phyloP scores from a whole-genome alignment of 2,329 filamentous ascomycete species.

The Dactylellina parvicollis region DNA sequence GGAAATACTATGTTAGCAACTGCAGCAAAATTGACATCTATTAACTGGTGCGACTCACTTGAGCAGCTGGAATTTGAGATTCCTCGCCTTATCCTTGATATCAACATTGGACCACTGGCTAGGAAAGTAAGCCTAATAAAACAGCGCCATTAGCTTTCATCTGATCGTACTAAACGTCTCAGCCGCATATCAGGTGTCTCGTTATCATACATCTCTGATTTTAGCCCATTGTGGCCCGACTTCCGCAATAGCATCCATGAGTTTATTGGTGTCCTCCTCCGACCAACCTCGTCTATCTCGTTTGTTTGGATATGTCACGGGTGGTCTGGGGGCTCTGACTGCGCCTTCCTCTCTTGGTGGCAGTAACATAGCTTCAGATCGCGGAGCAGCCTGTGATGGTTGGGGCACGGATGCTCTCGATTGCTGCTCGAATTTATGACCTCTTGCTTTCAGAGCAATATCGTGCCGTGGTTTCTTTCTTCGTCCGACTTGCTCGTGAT shows the following conservation, averaged over 20 bases:
- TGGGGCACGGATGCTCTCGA: conserved; percentile 1
- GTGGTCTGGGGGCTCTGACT: background rate
- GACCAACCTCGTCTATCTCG: background rate
- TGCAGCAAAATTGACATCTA: background rate
- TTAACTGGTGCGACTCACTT: conserved; percentile 12
- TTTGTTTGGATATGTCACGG: background rate
- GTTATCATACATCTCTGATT: conserved; percentile 29
- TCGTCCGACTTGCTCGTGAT: background rate
- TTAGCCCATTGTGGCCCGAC: conserved; percentile 14
- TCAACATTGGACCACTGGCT: conserved; percentile 13
- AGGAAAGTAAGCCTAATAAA: conserved; percentile 5
- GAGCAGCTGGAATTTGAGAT: conserved; percentile 20
- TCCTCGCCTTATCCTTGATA: conserved; percentile 38
- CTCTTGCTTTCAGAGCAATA: background rate
- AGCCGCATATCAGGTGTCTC: background rate
- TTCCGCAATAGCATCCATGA: conserved; percentile 1
- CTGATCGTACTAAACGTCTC: background rate
- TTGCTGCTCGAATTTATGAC: conserved; percentile 4
- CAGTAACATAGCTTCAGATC: no score
- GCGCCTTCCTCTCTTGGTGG: background rate
- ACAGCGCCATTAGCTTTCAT: background rate
- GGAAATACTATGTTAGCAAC: background rate
- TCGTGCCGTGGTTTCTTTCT: conserved; percentile 14
- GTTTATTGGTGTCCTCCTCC: background rate
- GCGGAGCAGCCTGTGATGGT: background rate